These are phyloP conservation scores for Arctium minus DNA, from an alignment of 129 eudicot species.

Conservation along the genomic window DNA sequence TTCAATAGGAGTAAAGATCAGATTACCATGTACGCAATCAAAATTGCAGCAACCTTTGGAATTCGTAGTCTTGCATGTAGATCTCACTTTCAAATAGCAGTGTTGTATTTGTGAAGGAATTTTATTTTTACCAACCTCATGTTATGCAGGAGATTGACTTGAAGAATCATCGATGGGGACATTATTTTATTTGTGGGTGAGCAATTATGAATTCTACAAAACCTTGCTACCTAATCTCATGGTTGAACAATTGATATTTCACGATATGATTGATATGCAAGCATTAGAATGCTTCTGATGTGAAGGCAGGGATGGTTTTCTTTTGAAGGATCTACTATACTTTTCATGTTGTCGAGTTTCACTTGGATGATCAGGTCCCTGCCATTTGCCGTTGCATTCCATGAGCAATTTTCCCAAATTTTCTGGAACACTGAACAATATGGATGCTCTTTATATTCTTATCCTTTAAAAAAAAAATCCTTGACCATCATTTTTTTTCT, in stretches of 20 bases:
- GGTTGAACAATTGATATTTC: background rate
- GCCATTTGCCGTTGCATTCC: too few relatives aligned
- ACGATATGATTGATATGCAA: background rate
- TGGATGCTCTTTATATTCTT: background rate
- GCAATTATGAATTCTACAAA: constrained; percentile 18
- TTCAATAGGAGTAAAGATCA: background rate
- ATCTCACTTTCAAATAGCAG: background rate
- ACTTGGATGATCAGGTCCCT: too few relatives aligned
- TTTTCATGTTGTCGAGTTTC: background rate
- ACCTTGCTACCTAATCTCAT: background rate
- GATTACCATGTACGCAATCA: background rate
- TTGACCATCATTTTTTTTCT: background rate
- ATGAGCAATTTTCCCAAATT: background rate
- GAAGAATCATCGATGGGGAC: constrained; percentile 98
- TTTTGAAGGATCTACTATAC: background rate
- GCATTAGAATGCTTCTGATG: background rate
- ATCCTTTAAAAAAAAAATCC: background rate
- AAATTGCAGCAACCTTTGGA: background rate
- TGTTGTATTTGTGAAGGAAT: background rate
- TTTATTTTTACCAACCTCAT: background rate
- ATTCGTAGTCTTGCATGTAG: background rate
- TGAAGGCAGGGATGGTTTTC: background rate
- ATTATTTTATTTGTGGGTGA: constrained; percentile 96
- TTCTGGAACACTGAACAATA: background rate
- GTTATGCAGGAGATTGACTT: constrained; percentile 76